Conservation (phyloP, 352 stramenopile species). For the Pythium myriotylum region DNA sequence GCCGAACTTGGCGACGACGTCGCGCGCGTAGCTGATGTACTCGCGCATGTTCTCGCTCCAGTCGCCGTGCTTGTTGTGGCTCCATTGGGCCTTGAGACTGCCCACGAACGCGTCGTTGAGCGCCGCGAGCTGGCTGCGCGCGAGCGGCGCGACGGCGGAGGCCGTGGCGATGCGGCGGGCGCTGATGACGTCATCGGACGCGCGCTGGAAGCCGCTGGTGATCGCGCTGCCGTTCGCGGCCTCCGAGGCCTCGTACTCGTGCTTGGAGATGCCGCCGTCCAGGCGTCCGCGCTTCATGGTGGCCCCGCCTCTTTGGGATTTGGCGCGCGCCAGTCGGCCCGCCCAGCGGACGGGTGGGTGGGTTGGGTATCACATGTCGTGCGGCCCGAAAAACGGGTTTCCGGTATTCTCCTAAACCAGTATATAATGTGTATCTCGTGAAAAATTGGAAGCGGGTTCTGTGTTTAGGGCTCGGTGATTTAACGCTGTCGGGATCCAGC, state of each 20-base stretch:
- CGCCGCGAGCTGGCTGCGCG: constrained; percentile 51
- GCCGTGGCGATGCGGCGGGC: constrained; percentile 45
- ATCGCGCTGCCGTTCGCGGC: constrained; percentile 10
- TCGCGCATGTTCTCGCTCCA: constrained; percentile 83
- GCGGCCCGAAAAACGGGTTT: too few relatives aligned
- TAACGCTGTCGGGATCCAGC: too few relatives aligned
- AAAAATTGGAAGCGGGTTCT: too few relatives aligned
- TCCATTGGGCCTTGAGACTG: constrained; percentile 64
- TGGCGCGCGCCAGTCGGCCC: neutral
- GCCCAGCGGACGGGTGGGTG: too few relatives aligned
- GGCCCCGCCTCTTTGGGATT: neutral
- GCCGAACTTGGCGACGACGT: constrained; percentile 65
- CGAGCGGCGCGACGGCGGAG: constrained; percentile 7
- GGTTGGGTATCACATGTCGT: too few relatives aligned
- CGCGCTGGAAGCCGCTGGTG: constrained; percentile 33
- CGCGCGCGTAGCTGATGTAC: constrained; percentile 72
- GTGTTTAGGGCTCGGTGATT: too few relatives aligned
- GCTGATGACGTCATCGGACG: constrained; percentile 51
- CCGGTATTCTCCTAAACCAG: too few relatives aligned
- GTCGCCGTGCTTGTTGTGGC: constrained; percentile 59
- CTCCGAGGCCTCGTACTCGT: constrained; percentile 64
- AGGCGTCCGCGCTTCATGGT: constrained; percentile 71
- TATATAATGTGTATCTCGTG: too few relatives aligned
- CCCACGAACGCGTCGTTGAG: constrained; percentile 72
- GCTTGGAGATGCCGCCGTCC: constrained; percentile 74